Base-by-base conservation (phyloP, 2,329 filamentous ascomycete species). In the Apiospora aurea region DNA sequence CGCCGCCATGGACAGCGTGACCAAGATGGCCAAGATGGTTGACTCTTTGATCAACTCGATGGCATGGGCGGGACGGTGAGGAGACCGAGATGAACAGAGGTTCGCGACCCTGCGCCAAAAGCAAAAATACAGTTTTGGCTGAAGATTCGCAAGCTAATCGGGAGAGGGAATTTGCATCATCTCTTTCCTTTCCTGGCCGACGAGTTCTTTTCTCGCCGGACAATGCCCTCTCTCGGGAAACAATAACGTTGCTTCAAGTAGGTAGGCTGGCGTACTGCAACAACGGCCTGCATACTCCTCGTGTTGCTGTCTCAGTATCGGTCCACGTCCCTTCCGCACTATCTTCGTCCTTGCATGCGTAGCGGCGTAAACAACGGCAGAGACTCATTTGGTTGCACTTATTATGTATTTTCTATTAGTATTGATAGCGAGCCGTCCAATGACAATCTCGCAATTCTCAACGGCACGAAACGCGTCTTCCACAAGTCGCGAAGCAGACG, bases 1-100 rank as follows among this genome's bases (percentile, higher is more conserved):
- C 18, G 57, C 57, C 18, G 57, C 57, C 57, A 64, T n/a, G 34
- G 57, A 64, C 57, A 64, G 18, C 18, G 57, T 41, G 57, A 64
- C 57, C 57, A 64, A 13, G 57, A 64, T n/a, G 57, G 57, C 57
- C 57, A 64, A 41, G 34, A 64, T 21, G 34, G 2, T n/a, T 24
- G 11, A 10, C 41, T 18, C 18, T 3, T 13, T 21, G 11, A 46
- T 18, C 41, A 14, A 43, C 3, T 2, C 2, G 1, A 18, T 13
- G 29, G 3, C 34, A 61, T 64, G 18, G 21, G 34, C 34, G 18
- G 44, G 44, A 16, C 18, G 57, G 34, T 10, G 29, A 2, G 18
- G 18, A 24, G 8, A 8, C 29, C 57, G 57, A 64, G 21, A 64
- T 64, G 29, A 41, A 6, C 10, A 4, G 34, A 38, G 34, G 29